These are phyloP conservation scores for Tricholoma bakamatsutake DNA, from an alignment of 768 basidiomycete species.

Conservation along the genomic window DNA sequence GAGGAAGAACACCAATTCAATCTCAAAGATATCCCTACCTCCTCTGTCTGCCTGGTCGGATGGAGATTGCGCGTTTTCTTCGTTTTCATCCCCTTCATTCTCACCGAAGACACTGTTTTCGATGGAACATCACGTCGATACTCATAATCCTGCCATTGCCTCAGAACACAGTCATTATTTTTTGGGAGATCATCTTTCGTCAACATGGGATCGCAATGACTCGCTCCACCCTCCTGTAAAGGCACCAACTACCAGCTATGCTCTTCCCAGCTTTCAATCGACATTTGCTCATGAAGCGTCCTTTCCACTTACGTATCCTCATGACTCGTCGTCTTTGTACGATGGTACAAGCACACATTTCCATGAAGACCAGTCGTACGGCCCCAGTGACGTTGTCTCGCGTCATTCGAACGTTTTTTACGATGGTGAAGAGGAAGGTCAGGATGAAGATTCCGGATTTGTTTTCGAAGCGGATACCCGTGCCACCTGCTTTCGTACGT, in stretches of 20 bases:
- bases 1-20: constrained; percentile 15
- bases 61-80: constrained; percentile 14
- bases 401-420: constrained; percentile 22
- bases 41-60: constrained; percentile 14
- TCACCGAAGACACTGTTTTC: constrained; percentile 32
- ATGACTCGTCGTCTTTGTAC: constrained; percentile 27
- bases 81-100: constrained; percentile 28
- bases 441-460: constrained; percentile 20
- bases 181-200: constrained; percentile 15
- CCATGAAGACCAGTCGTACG: constrained; percentile 20
- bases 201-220: constrained; percentile 19
- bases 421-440: constrained; percentile 30
- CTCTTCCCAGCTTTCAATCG: constrained; percentile 24
- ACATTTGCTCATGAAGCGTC: constrained; percentile 21
- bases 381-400: constrained; percentile 19
- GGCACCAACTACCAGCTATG: constrained; percentile 15
- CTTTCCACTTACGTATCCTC: constrained; percentile 26
- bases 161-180: constrained; percentile 17
- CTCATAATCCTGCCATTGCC: constrained; percentile 29
- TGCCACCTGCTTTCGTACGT: constrained; percentile 48
- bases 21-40: constrained; percentile 15
- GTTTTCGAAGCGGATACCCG: constrained; percentile 28
- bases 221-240: constrained; percentile 10
- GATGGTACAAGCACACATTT: constrained; percentile 21
- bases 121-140: constrained; percentile 19